Percentiles rank a stretch among this genome's conserved stretches.
These are phyloP conservation scores for Veloboletus limbatus DNA, from an alignment of 1,284 basidiomycete species.

Conservation along the genomic window DNA sequence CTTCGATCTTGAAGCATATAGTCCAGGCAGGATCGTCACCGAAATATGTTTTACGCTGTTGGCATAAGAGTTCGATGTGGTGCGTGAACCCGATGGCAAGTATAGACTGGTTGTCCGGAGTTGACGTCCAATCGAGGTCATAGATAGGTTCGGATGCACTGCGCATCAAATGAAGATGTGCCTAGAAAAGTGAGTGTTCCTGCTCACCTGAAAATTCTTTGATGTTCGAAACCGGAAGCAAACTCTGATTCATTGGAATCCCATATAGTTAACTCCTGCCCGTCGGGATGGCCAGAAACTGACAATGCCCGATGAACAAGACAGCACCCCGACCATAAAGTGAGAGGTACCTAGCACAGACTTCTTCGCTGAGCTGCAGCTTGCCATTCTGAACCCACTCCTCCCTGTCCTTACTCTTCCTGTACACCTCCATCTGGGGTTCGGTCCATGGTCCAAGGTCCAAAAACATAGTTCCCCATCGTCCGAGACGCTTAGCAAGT, in stretches of 20 bases:
- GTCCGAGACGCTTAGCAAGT: conserved; percentile 72
- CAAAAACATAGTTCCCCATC: conserved; percentile 81
- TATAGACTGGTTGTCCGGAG: conserved; percentile 84
- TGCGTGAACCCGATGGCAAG: conserved; percentile 82
- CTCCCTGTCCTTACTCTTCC: conserved; percentile 73
- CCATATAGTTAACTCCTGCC: conserved; percentile 87
- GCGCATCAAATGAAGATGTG: conserved; percentile 1
- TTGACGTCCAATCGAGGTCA: conserved; percentile 91
- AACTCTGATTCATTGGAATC: conserved; percentile 94
- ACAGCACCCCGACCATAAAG: neutral
- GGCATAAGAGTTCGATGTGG: conserved; percentile 78
- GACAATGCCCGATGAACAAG: conserved; percentile 10
- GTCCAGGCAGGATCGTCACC: conserved; percentile 80
- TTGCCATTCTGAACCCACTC: conserved; percentile 60
- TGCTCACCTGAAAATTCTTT: conserved; percentile 54
- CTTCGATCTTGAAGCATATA: conserved; percentile 68
- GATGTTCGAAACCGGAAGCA: conserved; percentile 81
- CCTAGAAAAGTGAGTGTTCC: conserved; percentile 13
- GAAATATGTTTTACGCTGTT: conserved; percentile 87
- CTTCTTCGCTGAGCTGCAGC: conserved; percentile 88
- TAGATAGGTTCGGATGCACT: conserved; percentile 54
- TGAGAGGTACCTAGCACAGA: conserved; percentile 64
- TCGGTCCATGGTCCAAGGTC: conserved; percentile 54
- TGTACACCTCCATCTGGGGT: conserved; percentile 60
- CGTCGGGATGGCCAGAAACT: conserved; percentile 57